These are phyloP conservation scores for Diaporthe caulivora DNA, from an alignment of 2,329 filamentous ascomycete species.

Conservation along the genomic window DNA sequence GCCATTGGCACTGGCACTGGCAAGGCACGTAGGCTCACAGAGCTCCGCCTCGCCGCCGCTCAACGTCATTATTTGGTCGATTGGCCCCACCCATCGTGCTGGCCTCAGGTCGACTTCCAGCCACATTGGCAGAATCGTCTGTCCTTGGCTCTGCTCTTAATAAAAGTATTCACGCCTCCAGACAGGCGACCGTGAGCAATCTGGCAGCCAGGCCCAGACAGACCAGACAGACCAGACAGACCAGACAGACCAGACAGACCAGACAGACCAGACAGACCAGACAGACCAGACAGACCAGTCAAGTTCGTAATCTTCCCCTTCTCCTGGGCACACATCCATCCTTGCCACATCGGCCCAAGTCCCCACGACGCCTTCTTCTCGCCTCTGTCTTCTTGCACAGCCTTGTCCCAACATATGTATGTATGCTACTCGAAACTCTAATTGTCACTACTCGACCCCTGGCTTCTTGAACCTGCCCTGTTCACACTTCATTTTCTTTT, in stretches of 20 bases:
- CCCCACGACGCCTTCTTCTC: not conserved
- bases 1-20: not conserved
- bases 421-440: constrained; percentile 3
- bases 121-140: not conserved
- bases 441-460: not conserved
- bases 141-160: too few relatives aligned
- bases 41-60: constrained; percentile 8
- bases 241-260: too few relatives aligned
- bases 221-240: too few relatives aligned
- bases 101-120: constrained; percentile 29
- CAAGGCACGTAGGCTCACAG: constrained; percentile 12
- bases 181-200: not conserved
- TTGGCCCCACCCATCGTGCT: constrained; percentile 14
- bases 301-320: not conserved
- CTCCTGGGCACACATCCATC: not conserved
- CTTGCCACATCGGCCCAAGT: not conserved
- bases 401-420: too few relatives aligned
- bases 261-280: too few relatives aligned
- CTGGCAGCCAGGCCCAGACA: too few relatives aligned
- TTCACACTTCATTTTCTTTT: not conserved
- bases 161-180: too few relatives aligned
- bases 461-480: too few relatives aligned
- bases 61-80: constrained; percentile 27
- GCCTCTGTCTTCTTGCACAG: not conserved
- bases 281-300: not conserved